A percentile compares a stretch with the other conserved stretches of the same genome.
Evolutionary conservation across 2,329 filamentous ascomycete genomes (phyloP).

Genomic region (Calonectria hongkongensis): DNA sequence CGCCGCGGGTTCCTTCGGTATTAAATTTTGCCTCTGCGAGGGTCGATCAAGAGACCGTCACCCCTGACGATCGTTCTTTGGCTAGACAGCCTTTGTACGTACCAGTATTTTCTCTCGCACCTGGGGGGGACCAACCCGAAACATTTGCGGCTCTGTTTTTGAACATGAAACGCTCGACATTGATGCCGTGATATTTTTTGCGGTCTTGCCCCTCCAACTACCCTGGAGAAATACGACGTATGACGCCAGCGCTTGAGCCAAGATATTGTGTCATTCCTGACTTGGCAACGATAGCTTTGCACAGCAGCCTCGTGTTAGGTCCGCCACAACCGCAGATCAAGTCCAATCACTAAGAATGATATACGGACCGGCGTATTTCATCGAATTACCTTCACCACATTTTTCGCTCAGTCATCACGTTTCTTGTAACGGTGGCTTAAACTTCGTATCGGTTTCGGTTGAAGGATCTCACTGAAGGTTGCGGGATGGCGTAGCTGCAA

Average conservation of each 20-base stretch:
- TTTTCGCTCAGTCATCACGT: neutral
- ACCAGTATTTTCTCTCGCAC: neutral
- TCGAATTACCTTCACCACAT: too few relatives aligned
- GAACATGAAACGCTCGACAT: conserved; percentile 2
- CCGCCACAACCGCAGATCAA: neutral
- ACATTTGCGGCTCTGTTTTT: conserved; percentile 1
- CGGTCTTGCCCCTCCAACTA: neutral
- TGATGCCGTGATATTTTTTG: neutral
- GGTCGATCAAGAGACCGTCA: neutral
- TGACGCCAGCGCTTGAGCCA: neutral
- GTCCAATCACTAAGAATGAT: too few relatives aligned
- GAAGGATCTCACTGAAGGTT: neutral
- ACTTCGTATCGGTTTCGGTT: conserved; percentile 6
- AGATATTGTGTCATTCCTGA: neutral
- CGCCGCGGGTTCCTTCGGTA: neutral
- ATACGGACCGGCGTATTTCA: too few relatives aligned
- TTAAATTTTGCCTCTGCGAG: neutral
- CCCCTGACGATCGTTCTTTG: neutral
- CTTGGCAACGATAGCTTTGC: neutral
- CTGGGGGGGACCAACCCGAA: neutral
- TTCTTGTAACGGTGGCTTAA: neutral
- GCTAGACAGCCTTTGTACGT: neutral
- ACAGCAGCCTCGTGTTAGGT: neutral
- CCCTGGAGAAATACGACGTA: conserved; percentile 1
- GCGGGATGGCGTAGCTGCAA: conserved; percentile 3